Conservation (phyloP, 345 rosid species). For the Sonneratia alba region DNA sequence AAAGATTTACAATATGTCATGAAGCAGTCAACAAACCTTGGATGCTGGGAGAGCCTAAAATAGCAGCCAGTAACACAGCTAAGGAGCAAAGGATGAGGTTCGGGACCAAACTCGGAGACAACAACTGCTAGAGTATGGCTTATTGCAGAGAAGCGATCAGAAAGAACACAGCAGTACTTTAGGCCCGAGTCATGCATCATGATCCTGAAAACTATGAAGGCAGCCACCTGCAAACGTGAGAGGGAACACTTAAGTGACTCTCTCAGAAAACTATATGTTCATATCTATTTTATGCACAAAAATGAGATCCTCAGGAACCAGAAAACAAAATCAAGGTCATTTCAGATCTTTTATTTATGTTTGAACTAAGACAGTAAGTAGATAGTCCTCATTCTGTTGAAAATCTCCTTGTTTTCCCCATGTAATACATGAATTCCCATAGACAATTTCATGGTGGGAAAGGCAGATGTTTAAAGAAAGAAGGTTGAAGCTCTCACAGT, state of each 20-base stretch:
- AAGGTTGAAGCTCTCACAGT: constrained; percentile 29
- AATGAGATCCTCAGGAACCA: too few species aligned
- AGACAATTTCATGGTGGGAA: too few species aligned
- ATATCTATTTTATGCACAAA: background rate
- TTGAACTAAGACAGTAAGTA: too few species aligned
- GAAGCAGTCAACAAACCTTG: constrained; percentile 28
- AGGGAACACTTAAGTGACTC: too few species aligned
- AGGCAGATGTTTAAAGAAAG: background rate
- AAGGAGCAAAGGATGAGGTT: constrained; percentile 17
- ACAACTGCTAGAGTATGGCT: constrained; percentile 15
- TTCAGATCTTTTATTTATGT: too few species aligned
- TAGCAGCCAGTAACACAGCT: constrained; percentile 35
- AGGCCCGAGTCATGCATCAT: constrained; percentile 28
- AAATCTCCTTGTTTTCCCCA: too few species aligned
- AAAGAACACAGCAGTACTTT: constrained; percentile 27
- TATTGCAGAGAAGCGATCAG: constrained; percentile 25
- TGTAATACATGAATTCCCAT: too few species aligned
- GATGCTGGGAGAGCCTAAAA: constrained; percentile 29
- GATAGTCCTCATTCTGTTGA: too few species aligned
- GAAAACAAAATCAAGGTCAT: too few species aligned
- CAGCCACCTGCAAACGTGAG: constrained; percentile 31
- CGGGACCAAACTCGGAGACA: constrained; percentile 15
- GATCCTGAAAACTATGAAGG: constrained; percentile 31
- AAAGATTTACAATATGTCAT: background rate
- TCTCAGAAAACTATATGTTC: too few species aligned